Conservation (phyloP, 371 early-diverging fungal species). For the Smittium culicis region DNA sequence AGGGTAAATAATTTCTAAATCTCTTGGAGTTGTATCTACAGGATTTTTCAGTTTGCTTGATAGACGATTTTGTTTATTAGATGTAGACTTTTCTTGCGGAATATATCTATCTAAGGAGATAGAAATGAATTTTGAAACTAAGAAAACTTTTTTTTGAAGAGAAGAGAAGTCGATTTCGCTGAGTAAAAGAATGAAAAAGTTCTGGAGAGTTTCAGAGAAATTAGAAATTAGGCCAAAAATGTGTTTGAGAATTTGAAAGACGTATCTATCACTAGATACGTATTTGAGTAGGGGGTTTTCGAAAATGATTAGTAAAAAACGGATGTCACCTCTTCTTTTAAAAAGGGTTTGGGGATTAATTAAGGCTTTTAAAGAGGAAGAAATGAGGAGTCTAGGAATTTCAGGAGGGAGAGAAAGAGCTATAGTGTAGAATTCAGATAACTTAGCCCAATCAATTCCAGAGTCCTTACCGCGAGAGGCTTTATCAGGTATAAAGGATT, state of each 20-base stretch:
- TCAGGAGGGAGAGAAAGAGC: constrained; percentile 37
- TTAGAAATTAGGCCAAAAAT: constrained; percentile 24
- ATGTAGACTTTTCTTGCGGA: background rate
- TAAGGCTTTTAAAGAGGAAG: constrained; percentile 53
- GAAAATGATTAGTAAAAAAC: constrained; percentile 64
- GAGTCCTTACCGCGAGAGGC: constrained; percentile 40
- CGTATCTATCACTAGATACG: constrained; percentile 47
- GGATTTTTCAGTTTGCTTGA: background rate
- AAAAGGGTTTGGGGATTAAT: constrained; percentile 58
- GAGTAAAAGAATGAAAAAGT: constrained; percentile 23
- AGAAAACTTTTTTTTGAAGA: constrained; percentile 29
- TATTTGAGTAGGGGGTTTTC: constrained; percentile 61
- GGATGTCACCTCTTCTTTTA: constrained; percentile 44
- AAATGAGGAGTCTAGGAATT: constrained; percentile 57
- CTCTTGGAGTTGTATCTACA: no score
- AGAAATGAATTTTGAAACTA: constrained; percentile 28
- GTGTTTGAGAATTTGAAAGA: constrained; percentile 33
- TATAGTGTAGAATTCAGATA: constrained; percentile 50
- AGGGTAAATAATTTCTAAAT: no score
- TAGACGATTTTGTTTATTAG: background rate
- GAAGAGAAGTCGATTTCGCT: constrained; percentile 17
- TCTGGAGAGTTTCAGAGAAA: constrained; percentile 23
- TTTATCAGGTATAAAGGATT: background rate
- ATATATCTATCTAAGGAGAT: constrained; percentile 1
- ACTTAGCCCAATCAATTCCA: constrained; percentile 51